Percentiles rank a stretch among this genome's conserved stretches.
phyloP scores from a whole-genome alignment of 192 early-diverging fungal genomes.

The Powellomyces hirtus region DNA sequence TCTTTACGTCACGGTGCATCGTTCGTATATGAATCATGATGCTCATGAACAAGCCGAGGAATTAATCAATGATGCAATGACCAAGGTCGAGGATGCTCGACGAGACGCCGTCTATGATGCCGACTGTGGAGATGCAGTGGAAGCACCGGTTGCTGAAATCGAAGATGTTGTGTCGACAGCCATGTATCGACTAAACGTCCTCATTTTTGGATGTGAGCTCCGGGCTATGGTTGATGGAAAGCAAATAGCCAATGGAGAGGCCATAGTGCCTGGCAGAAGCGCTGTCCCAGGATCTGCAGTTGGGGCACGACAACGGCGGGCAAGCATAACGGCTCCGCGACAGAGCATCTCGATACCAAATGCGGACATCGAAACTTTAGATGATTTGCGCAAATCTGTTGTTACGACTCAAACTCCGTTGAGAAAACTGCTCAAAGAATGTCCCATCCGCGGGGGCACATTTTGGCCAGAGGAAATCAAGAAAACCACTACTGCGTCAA shows the following conservation, averaged over 20 bases:
- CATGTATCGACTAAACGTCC: slow-evolving; percentile 10
- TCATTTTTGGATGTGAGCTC: slow-evolving; percentile 22
- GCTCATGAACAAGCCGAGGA: slow-evolving; percentile 4
- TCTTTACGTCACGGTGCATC: not conserved
- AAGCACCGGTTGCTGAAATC: not conserved
- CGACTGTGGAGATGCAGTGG: not conserved
- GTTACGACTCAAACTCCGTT: slow-evolving; percentile 1
- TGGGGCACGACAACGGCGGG: not conserved
- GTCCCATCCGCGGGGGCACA: not conserved
- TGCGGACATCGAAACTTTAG: not conserved
- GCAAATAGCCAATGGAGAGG: slow-evolving; percentile 19
- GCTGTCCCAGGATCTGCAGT: not conserved
- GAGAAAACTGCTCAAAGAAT: not conserved
- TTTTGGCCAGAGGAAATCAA: slow-evolving; percentile 1
- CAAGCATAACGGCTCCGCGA: not conserved
- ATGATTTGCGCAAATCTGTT: not conserved
- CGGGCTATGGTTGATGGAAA: slow-evolving; percentile 14
- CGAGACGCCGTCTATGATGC: not conserved
- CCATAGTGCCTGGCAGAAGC: too few species aligned
- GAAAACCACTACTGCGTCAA: not conserved
- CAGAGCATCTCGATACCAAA: not conserved
- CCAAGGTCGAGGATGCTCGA: slow-evolving; percentile 4
- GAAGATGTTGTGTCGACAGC: not conserved
- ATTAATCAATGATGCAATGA: slow-evolving; percentile 2
- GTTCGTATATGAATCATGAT: not conserved